Evolutionary conservation across 371 early-diverging fungal genomes (phyloP), one percentile per base, ranked within the genome.

Genomic region (Zychaea mexicana): DNA sequence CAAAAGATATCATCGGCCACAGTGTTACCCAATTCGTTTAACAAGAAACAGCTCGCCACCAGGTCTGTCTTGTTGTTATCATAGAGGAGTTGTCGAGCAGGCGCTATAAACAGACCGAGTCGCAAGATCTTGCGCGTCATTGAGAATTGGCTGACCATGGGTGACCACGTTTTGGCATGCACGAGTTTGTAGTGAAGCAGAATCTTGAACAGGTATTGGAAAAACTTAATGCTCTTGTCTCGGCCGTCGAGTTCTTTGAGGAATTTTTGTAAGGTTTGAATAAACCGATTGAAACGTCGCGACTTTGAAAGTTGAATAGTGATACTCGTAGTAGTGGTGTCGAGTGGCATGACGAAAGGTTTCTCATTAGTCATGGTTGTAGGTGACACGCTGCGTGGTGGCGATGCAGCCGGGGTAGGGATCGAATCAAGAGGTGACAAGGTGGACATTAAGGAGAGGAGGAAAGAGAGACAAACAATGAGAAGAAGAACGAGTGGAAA

Each of bases 161-260:
- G 74, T 15, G 79, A 74, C 67, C 86, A 71, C 5, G 82, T 70
- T 52, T 80, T 77, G 17, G 76, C 60, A 26, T 69, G 58, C 9
- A 79, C 67, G 19, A 77, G 64, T 10, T 76, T 62, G 9, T 85
- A 67, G 45, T 87, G 76, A 22, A 92, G 69, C 12, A 88, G 67
- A 9, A 91, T 72, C 61, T 93, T 93, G 67, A 87, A 77, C 36
- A 83, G 70, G 69, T 94, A 94, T 66, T 94, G 93, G 30, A 90
- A 65, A n/a, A 86, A 69, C 62, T 94, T 94, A 60, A 94, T 79
- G n/a, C 81, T 73, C 69, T 94, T 94, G 81, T 94, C 94, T n/a
- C 93, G 84, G 22, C 94, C 94, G 65, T 94, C 94, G n/a, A 84
- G 65, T 22, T 79, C 74, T 56, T 77, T 74, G 13, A 80, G 57